Conservation (phyloP, 306 rosid genomes). For the Albizia julibrissin region DNA sequence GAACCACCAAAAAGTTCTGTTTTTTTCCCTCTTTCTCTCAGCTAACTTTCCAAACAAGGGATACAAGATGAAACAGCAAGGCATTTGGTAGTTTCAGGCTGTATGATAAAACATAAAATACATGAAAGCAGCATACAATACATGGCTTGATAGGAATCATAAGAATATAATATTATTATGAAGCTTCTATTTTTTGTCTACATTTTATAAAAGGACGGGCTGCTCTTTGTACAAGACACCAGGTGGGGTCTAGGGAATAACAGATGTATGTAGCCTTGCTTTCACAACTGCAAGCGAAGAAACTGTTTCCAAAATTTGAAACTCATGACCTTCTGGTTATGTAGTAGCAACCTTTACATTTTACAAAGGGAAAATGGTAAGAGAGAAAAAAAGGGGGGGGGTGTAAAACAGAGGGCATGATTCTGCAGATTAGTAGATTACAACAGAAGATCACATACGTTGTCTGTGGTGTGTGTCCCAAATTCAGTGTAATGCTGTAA, state of each 20-base stretch:
- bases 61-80: conserved; percentile 8
- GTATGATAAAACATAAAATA: not conserved
- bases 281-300: too few relatives aligned
- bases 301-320: too few relatives aligned
- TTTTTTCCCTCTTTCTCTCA: not conserved
- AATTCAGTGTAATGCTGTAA: not conserved
- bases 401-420: not conserved
- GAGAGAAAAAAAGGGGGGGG: rapidly evolving
- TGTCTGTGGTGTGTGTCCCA: not conserved
- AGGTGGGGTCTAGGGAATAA: too few relatives aligned
- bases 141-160: conserved; percentile 4
- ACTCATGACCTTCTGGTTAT: too few relatives aligned
- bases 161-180: not conserved
- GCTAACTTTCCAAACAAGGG: conserved; percentile 5
- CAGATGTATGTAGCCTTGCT: too few relatives aligned
- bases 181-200: not conserved
- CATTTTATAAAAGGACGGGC: too few relatives aligned
- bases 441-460: not conserved
- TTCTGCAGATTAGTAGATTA: not conserved
- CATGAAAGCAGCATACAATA: not conserved
- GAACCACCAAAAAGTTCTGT: conserved; percentile 40
- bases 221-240: too few relatives aligned
- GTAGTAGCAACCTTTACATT: too few relatives aligned
- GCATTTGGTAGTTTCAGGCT: conserved; percentile 22
- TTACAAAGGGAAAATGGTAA: too few relatives aligned